phyloP scores from a whole-genome alignment of 2,329 filamentous ascomycete species.

The Diplodia mutila region DNA sequence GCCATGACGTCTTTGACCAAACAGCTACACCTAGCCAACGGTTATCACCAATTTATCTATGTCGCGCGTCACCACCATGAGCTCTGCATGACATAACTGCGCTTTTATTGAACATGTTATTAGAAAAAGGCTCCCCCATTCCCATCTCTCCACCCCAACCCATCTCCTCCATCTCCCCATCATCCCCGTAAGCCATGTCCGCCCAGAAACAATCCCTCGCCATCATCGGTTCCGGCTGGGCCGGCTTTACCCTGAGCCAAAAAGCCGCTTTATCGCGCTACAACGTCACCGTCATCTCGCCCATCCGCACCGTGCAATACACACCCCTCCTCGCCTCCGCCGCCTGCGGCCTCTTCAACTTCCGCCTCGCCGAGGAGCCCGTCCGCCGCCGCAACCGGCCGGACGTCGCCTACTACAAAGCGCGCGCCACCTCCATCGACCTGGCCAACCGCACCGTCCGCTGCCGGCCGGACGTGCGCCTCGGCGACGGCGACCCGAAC shows the following conservation, averaged over 20 bases:
- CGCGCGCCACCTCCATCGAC: slow-evolving; percentile 44
- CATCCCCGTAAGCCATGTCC: not conserved
- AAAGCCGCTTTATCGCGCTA: slow-evolving; percentile 44
- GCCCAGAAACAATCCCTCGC: slow-evolving; percentile 28
- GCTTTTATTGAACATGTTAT: not conserved
- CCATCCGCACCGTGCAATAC: slow-evolving; percentile 48
- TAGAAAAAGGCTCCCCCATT: not conserved
- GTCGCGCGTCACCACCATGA: slow-evolving; percentile 7
- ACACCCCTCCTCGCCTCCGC: slow-evolving; percentile 49
- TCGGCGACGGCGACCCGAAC: slow-evolving; percentile 1
- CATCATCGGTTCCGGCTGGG: slow-evolving; percentile 49
- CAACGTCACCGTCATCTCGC: slow-evolving; percentile 49
- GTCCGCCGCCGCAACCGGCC: slow-evolving; percentile 41
- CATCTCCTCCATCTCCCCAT: not conserved
- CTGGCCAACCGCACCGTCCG: slow-evolving; percentile 40
- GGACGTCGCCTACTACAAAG: slow-evolving; percentile 45
- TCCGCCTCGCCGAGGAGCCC: slow-evolving; percentile 52
- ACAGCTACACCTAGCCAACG: not conserved
- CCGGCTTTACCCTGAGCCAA: slow-evolving; percentile 46
- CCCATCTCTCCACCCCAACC: not conserved
- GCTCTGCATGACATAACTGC: slow-evolving; percentile 8
- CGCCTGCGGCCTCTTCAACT: slow-evolving; percentile 52
- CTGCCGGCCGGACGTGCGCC: slow-evolving; percentile 34
- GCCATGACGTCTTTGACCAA: slow-evolving; percentile 3
- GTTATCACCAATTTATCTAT: not conserved